Base-by-base conservation (phyloP, 768 basidiomycete species). In the Ramaria sp. region DNA sequence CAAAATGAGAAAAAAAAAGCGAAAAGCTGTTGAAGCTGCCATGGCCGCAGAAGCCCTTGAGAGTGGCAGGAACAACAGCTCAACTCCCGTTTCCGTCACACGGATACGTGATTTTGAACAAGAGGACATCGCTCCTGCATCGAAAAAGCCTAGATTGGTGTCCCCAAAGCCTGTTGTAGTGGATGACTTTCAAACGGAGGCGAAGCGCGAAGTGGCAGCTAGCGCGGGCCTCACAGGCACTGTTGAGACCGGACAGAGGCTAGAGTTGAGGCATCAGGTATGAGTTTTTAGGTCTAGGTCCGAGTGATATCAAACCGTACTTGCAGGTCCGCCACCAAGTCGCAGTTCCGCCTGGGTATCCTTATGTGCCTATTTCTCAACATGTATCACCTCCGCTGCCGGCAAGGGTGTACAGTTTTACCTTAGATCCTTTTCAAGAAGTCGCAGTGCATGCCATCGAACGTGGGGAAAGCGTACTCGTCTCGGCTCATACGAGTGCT, bases 401-500 rank as follows among this genome's bases (percentile, higher is more conserved):
- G 0, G 93, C 83, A 48, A 79, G 90, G 51, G 84, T 86, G 64
- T 99, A 98, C 75, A 92, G 92, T 59, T 99, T 99, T 73, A 86
- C 83, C 44, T 78, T 99, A 50, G 96, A 99, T 70, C 95, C 96
- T 16, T 99, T 99, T 72, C 96, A 98, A 63, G 79, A 83, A 64
- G 92, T 98, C 43, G 93, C 95, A 1, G 82, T 98, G 7, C 79
- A 88, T 59, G 93, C 92, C 37, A 98, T 99, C 49, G 92, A 99
- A 66, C 78, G 96, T 37, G 95, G 96, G 65, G 96, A 99, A 72
- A 92, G 88, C 63, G 95, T 98, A 4, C 75, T 99, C 49, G 96
- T 99, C 15, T 97, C 95, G 22, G 96, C 96, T 0, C 96, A 99
- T 72, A 99, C 96, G 5, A 94, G 90, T 69, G 96, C 96, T 34